Evolutionary conservation across 148 eudicot genomes (phyloP), one percentile per base, ranked within the genome.

Genomic region (Fagopyrum homotropicum): DNA sequence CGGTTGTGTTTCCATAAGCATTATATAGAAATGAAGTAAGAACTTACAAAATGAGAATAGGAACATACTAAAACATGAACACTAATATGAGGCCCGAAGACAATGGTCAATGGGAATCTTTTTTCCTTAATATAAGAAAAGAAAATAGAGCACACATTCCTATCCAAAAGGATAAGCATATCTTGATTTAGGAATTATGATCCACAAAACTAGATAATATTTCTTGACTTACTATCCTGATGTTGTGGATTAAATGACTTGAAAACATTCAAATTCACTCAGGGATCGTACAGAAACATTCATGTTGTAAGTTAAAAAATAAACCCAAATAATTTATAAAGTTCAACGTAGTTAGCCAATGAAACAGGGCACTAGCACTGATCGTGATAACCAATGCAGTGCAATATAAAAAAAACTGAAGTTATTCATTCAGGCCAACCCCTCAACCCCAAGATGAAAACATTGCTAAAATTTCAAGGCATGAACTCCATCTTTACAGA

Each of bases 1-100:
- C 19, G 12, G 12, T 19, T 89, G 93, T 89, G 80, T 68, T 69
- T 48, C 61, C 12, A 22, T 68, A 51, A 52, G 49, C n/a, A 29
- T 16, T 51, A 40, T 19, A 44, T 57, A 9, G 45, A 69, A 75
- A 12, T 2, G 26, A 30, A 22, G 26, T 7, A 59, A 59, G 29
- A 59, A 59, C 66, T 19, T 59, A 57, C 9, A 9, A 17, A 17
- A 59, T 26, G 66, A 59, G n/a, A 6, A 55, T n/a, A 55, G 59
- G 19, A 55, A 55, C 59, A 55, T 55, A 55, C 59, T n/a, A 19
- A 16, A 16, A 35, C 66, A 22, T 7, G 66, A 59, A 59, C 14
- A 59, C 11, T 7, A 19, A 22, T 15, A 49, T 8, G 52, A 49
- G 52, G 52, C 12, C 52, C 6, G 52, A 8, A 49, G 52, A 49